Evolutionary conservation across 352 stramenopile genomes (phyloP), one percentile per base, ranked within the genome.

Genomic region (Globisporangium carolinianum): DNA sequence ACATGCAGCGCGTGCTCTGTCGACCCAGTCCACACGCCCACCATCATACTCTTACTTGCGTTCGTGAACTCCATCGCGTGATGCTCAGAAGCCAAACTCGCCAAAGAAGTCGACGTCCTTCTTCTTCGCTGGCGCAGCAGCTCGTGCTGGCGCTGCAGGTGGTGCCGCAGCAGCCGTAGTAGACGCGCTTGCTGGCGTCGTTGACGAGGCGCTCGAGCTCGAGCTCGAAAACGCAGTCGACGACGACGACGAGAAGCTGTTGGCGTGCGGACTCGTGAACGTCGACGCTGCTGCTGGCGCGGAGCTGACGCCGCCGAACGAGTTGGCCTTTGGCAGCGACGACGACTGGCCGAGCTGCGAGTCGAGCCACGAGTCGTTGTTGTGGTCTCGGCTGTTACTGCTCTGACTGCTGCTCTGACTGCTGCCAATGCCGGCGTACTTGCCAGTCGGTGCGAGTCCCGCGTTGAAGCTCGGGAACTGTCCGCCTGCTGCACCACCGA

Each of bases 51-150:
- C 36, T 41, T 45, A 46, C 10, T 32, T 18, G 38, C n/a, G 17
- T 59, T 47, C 43, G 15, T 47, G 6, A 9, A 42, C 45, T 7
- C 17, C 53, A n/a, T 46, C 24, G 35, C 11, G 10, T 15, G 0
- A 37, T 43, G 8, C 35, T 73, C 77, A 92, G 55, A 89, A 87
- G 8, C 82, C 82, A 57, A 90, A 92, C 66, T 92, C 82, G 10
- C 77, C 78, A 53, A 92, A 92, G 61, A 92, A 92, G 60, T 92
- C 82, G 18, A 92, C 82, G 52, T 92, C 76, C 61, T 91, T 91
- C 76, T 90, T 89, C 24, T 72, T 71, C 18, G 70, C 71, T 24
- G 73, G 65, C 6, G 71, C 62, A 9, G 69, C 43, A 6, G 63
- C 53, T 10, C 66, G 45, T 32, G 66, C 51, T 15, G 67, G 46